phyloP scores from a whole-genome alignment of 1,284 basidiomycete genomes.

The Anthracocystis walkeri region DNA sequence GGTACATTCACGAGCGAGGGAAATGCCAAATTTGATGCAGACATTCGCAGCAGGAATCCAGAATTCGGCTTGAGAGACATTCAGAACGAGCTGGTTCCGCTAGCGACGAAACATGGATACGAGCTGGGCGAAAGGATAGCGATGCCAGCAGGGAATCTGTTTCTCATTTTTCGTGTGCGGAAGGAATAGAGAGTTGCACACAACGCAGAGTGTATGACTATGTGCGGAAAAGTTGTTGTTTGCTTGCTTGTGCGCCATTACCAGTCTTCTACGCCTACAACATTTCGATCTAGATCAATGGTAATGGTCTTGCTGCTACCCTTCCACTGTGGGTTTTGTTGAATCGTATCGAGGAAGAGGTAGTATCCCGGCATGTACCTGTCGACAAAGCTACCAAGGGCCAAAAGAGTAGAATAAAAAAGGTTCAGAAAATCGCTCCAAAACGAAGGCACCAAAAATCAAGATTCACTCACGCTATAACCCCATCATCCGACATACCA shows the following conservation, averaged over 20 bases:
- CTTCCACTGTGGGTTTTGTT: constrained; percentile 32
- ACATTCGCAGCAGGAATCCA: constrained; percentile 38
- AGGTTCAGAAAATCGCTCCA: neutral
- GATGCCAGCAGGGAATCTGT: constrained; percentile 52
- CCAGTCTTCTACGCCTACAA: constrained; percentile 36
- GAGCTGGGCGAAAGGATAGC: constrained; percentile 29
- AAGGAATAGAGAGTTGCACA: constrained; percentile 13
- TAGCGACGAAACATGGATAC: constrained; percentile 47
- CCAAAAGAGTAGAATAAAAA: neutral
- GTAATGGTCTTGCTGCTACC: constrained; percentile 41
- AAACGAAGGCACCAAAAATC: neutral
- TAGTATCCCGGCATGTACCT: constrained; percentile 72
- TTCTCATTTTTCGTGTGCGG: constrained; percentile 30
- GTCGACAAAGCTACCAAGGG: constrained; percentile 34
- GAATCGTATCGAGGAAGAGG: constrained; percentile 36
- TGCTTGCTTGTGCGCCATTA: constrained; percentile 3
- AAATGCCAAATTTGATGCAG: constrained; percentile 47
- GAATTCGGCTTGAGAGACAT: constrained; percentile 53
- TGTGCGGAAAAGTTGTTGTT: neutral
- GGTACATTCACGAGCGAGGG: constrained; percentile 36
- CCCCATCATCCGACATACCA: constrained; percentile 40
- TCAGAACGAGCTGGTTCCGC: constrained; percentile 35
- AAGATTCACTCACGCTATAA: constrained; percentile 17
- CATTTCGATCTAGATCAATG: constrained; percentile 30
- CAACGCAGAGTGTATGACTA: neutral